Evolutionary conservation across 352 stramenopile species (phyloP), one percentile per base, ranked within the genome.

Genomic region (Phytophthora citrophthora): DNA sequence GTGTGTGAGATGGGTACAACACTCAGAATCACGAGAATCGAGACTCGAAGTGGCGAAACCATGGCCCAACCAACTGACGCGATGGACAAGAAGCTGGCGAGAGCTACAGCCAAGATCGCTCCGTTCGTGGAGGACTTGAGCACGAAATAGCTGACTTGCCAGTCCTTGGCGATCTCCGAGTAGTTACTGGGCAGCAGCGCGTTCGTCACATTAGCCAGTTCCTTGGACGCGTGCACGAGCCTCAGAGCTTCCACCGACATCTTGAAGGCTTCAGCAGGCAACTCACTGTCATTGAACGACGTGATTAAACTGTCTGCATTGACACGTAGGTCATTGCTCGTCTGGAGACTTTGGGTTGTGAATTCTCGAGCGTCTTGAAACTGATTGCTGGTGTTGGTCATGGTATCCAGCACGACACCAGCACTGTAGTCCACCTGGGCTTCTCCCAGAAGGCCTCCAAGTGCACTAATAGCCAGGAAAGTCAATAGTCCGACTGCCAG

Each of bases 401-500:
- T 91, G 16, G 82, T 86, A 48, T 89, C 74, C 38, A 76, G 72
- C 52, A 93, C 73, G 27, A 91, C 72, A 8, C 85, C 75, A n/a
- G 84, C 79, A 50, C 83, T 91, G 79, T 94, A 94, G 68, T 94
- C 83, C 26, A 93, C 82, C 49, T 94, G 86, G 26, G 81, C 86
- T 63, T 93, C 83, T 47, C 83, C 86, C 27, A 94, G 60, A 12
- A 94, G 68, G 9, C 86, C 86, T 7, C 80, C 82, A 9, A 94
- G 61, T 10, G 86, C 76, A 36, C 78, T 91, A 48, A 94, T 78
- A 6, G 86, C 86, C 40, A 91, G 70, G 59, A 94, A 82, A 11
- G 81, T 86, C 38, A 94, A 70, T 46, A 94, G 49, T 20, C 86
- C 69, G 47, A 93, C 86, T n/a, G 81, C 83, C 51, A 83, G 67